A percentile compares a stretch with the other conserved stretches of the same genome.
These are phyloP conservation scores for Plasmodium relictum DNA, from an alignment of 169 alveolate genomes.

Conservation along the genomic window DNA sequence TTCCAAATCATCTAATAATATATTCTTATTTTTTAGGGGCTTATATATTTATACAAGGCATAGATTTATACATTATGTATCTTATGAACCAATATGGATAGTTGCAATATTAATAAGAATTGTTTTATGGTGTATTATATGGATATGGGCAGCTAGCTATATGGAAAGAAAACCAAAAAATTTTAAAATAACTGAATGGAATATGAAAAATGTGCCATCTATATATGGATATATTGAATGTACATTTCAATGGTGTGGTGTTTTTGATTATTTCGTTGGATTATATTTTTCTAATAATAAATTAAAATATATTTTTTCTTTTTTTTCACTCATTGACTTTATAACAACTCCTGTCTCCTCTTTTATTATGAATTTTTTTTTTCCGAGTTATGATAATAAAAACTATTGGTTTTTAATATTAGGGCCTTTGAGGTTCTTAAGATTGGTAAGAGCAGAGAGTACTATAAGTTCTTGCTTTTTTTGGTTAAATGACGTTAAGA, in stretches of 20 bases:
- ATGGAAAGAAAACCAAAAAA: constrained; percentile 83
- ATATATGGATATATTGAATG: constrained; percentile 83
- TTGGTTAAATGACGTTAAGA: constrained; percentile 83
- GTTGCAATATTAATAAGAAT: constrained; percentile 82
- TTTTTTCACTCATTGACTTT: constrained; percentile 83
- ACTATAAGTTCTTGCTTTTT: constrained; percentile 82
- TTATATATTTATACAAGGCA: constrained; percentile 39
- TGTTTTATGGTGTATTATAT: constrained; percentile 84
- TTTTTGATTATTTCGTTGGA: constrained; percentile 79
- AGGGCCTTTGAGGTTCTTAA: constrained; percentile 84
- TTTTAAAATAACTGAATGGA: constrained; percentile 81
- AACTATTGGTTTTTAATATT: constrained; percentile 78
- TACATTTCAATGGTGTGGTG: constrained; percentile 83
- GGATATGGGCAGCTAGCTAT: constrained; percentile 88
- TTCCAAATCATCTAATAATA: constrained; percentile 28
- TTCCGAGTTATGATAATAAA: constrained; percentile 50
- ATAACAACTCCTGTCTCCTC: constrained; percentile 85
- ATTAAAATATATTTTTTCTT: constrained; percentile 81
- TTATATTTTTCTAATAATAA: constrained; percentile 78
- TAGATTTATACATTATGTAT: constrained; percentile 42
- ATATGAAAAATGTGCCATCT: constrained; percentile 80
- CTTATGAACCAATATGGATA: constrained; percentile 81
- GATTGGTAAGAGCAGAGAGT: constrained; percentile 84
- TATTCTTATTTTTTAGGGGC: constrained; percentile 46
- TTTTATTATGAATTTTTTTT: constrained; percentile 73